Percentiles rank a stretch among this genome's conserved stretches.
Conservation (phyloP, 306 rosid species). For the Abrus pulchellus region DNA sequence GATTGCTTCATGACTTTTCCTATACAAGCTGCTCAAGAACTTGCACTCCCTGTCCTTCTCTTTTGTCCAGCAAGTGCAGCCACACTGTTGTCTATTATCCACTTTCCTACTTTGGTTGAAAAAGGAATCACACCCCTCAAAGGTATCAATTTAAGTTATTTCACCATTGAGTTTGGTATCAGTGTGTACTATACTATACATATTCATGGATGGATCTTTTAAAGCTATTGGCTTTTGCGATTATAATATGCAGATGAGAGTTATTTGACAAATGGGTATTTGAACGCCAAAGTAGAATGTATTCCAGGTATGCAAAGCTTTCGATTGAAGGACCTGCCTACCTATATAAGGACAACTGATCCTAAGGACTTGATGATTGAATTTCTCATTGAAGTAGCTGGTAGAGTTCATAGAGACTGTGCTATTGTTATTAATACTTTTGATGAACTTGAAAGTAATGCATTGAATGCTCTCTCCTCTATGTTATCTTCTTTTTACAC, state of each 20-base stretch:
- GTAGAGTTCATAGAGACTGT: neutral
- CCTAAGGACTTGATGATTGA: conserved; percentile 17
- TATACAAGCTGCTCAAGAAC: conserved; percentile 42
- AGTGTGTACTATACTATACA: neutral
- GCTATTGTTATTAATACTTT: conserved; percentile 20
- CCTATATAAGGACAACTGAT: conserved; percentile 3
- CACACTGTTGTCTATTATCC: conserved; percentile 5
- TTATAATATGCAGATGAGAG: conserved; percentile 44
- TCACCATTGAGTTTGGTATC: neutral
- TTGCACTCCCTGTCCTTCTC: conserved; percentile 38
- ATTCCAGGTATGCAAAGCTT: conserved; percentile 27
- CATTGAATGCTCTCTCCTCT: conserved; percentile 6
- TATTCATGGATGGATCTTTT: neutral
- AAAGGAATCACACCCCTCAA: conserved; percentile 44
- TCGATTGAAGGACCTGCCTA: conserved; percentile 13
- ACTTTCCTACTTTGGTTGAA: neutral
- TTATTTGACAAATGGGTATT: conserved; percentile 13
- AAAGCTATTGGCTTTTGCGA: neutral
- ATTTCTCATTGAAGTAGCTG: neutral
- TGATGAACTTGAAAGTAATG: conserved; percentile 15
- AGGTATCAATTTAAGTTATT: conserved; percentile 14
- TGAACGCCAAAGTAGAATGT: neutral
- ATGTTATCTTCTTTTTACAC: conserved; percentile 14
- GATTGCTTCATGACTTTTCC: conserved; percentile 26
- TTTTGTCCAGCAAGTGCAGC: neutral